Base-by-base conservation (phyloP, 441 rosid species). In the Manihot esculenta region DNA sequence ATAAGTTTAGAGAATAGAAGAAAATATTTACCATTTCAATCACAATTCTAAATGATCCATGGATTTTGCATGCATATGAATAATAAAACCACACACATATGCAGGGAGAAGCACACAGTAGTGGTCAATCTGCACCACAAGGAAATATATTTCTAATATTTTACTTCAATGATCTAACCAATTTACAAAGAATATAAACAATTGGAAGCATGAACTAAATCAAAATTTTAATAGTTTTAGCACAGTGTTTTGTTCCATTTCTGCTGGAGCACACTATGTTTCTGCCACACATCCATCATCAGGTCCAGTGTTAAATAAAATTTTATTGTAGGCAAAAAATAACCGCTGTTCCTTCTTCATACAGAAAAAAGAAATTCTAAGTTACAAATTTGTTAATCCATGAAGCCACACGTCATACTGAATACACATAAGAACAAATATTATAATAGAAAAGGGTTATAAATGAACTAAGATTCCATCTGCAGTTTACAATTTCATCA, bases 1-100 rank as follows among this genome's bases (percentile, higher is more conserved):
- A 72, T 62, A 49, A 79, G 72, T 59, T 50, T 49, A 49, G 42
- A 12, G 63, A 65, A 59, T 15, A 13, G 54, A 51, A 35, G 61
- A 33, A 18, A 62, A 21, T 13, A 27, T 18, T 74, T 23, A 15
- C 21, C n/a, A 66, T 69, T 53, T 64, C 47, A 56, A 26, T 9
- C 14, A 26, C 5, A 55, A n/a, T 13, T 20, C 1, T 17, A 67
- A 62, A 67, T 66, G 30, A 38, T 51, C 10, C 20, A 53, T 18
- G 47, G 14, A 47, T 64, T 15, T 8, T 47, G 54, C 48, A 35
- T 18, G 21, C 44, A 61, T 61, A 12, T 13, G 0, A 24, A 1
- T 0, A 14, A 10, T 0, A 20, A 14, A 35, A 10, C 14, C 47
- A 33, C 13, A 57, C 47, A 35, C 45, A 33, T 3, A 60, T 9